These are phyloP conservation scores for Ophiocordyceps polyrhachis-furcata DNA, from an alignment of 2,329 filamentous ascomycete species.

Conservation along the genomic window DNA sequence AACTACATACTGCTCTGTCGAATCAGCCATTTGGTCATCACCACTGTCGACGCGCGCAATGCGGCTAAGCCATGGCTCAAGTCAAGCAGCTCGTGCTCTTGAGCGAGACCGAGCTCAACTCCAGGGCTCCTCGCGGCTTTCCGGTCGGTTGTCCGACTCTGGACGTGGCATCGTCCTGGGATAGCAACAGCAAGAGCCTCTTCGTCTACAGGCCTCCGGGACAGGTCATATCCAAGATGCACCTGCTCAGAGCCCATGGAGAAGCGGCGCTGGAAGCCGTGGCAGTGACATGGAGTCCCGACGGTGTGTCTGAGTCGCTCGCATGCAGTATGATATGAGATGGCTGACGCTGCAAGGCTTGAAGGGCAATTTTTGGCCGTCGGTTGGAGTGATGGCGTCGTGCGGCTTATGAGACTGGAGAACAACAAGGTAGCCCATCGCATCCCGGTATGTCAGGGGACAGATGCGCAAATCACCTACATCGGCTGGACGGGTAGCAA, in stretches of 20 bases:
- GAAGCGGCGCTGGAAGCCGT: conserved; percentile 23
- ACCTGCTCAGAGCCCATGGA: conserved; percentile 22
- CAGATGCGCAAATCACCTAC: conserved; percentile 25
- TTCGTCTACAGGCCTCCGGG: conserved; percentile 63
- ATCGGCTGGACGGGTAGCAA: conserved; percentile 33
- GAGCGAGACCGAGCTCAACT: conserved; percentile 38
- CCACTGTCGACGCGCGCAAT: neutral
- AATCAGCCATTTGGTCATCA: neutral
- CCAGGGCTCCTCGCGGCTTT: conserved; percentile 34
- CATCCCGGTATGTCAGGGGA: conserved; percentile 31
- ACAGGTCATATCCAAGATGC: conserved; percentile 40
- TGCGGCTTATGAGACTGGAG: conserved; percentile 61
- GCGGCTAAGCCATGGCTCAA: conserved; percentile 8
- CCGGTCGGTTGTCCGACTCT: conserved; percentile 68
- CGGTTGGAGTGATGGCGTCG: conserved; percentile 63
- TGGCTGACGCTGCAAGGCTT: neutral
- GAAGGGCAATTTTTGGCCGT: conserved; percentile 63
- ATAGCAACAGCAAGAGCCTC: conserved; percentile 47
- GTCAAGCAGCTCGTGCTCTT: conserved; percentile 23
- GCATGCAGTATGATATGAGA: neutral
- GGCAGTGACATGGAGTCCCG: conserved; percentile 45
- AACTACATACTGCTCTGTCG: too few species aligned
- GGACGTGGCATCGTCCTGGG: conserved; percentile 58
- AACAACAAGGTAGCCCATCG: conserved; percentile 67
- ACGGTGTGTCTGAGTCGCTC: conserved; percentile 29